These are phyloP conservation scores for Malus orientalis DNA, from an alignment of 306 rosid genomes.

Conservation along the genomic window DNA sequence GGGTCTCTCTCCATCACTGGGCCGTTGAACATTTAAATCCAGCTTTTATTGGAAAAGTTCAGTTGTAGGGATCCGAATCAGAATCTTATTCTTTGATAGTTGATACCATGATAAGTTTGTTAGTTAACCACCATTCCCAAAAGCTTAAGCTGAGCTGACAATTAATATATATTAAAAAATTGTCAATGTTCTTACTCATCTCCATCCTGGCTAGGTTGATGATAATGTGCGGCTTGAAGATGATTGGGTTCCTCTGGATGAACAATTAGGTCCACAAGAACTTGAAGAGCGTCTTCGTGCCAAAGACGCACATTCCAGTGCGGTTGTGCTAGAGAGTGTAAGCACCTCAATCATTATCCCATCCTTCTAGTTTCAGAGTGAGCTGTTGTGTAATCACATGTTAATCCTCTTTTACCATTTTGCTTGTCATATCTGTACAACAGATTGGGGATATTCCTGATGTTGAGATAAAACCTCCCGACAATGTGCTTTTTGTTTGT, in stretches of 20 bases:
- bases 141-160: neutral
- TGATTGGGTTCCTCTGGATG: constrained; percentile 98
- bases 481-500: constrained; percentile 83
- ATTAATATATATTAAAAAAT: neutral
- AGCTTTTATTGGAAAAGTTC: neutral
- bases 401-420: constrained; percentile 2
- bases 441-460: constrained; percentile 98
- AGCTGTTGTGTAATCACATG: neutral
- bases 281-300: constrained; percentile 77
- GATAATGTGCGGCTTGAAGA: constrained; percentile 90
- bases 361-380: neutral
- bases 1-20: neutral
- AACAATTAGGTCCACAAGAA: constrained; percentile 60
- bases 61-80: neutral
- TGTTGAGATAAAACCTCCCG: constrained; percentile 95
- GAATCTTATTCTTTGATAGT: neutral
- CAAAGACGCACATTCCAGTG: constrained; percentile 87
- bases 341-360: constrained; percentile 18
- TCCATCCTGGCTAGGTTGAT: constrained; percentile 47
- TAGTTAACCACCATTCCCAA: neutral
- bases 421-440: constrained; percentile 9
- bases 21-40: neutral
- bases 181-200: constrained; percentile 7
- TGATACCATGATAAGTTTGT: neutral
- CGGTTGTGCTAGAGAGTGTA: constrained; percentile 96